These are phyloP conservation scores for Termitomyces sp. DNA, from an alignment of 1,284 basidiomycete species.

Conservation along the genomic window DNA sequence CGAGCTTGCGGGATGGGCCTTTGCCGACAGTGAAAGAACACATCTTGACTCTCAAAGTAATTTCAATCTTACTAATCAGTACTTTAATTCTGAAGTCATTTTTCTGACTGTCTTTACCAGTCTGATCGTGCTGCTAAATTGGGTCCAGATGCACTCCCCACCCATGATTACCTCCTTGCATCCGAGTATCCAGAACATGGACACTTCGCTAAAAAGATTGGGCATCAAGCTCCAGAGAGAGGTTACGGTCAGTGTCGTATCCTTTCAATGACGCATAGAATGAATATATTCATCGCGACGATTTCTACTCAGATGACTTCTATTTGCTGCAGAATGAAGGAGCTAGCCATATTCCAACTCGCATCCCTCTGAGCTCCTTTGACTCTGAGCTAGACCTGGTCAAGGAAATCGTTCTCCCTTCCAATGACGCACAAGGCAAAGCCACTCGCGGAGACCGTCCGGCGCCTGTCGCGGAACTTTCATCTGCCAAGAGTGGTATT, in stretches of 20 bases:
- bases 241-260: conserved; percentile 49
- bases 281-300: conserved; percentile 2
- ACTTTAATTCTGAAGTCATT: not conserved
- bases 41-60: conserved; percentile 52
- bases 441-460: conserved; percentile 24
- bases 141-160: conserved; percentile 44
- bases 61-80: conserved; percentile 1
- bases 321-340: conserved; percentile 44
- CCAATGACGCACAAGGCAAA: conserved; percentile 22
- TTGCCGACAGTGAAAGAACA: conserved; percentile 51
- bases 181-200: conserved; percentile 44
- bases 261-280: not conserved
- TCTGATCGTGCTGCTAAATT: conserved; percentile 54
- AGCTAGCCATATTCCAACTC: conserved; percentile 31
- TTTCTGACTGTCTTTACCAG: conserved; percentile 26
- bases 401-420: conserved; percentile 41
- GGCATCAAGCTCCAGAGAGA: conserved; percentile 48
- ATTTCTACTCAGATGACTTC: conserved; percentile 49
- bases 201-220: conserved; percentile 50
- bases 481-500: conserved; percentile 55
- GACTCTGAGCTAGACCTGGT: conserved; percentile 40
- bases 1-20: conserved; percentile 45
- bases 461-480: conserved; percentile 48
- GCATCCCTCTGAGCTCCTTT: conserved; percentile 34
- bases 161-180: conserved; percentile 46